Conservation (phyloP, 768 basidiomycete species). For the Amanita molliuscula region DNA sequence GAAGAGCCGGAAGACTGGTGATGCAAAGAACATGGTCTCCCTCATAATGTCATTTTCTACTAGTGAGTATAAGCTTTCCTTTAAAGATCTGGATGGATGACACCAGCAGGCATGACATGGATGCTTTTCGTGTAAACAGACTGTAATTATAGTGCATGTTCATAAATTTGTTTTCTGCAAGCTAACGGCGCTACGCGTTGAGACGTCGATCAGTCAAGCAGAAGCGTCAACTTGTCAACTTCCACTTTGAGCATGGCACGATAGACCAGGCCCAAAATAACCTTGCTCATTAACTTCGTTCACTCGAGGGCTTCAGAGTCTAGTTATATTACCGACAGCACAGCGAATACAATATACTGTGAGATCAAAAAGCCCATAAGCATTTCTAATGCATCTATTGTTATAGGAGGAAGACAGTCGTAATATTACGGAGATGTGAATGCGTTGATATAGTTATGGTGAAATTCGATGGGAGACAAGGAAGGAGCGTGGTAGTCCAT, state of each 20-base stretch:
- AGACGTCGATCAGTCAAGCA: too few relatives aligned
- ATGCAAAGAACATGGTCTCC: background rate
- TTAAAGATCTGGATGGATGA: too few relatives aligned
- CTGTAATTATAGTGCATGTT: background rate
- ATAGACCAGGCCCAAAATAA: too few relatives aligned
- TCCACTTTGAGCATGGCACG: too few relatives aligned
- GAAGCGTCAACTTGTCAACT: too few relatives aligned
- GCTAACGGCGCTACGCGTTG: too few relatives aligned
- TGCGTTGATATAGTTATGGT: background rate
- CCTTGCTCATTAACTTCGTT: too few relatives aligned
- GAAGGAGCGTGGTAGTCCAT: background rate
- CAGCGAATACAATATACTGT: background rate
- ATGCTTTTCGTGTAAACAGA: background rate
- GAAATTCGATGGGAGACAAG: background rate
- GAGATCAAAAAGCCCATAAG: background rate
- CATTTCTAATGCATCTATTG: background rate
- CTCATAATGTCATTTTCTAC: background rate
- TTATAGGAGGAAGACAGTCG: background rate
- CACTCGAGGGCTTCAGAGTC: too few relatives aligned
- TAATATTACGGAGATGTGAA: background rate
- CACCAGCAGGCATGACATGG: background rate
- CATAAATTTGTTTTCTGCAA: background rate
- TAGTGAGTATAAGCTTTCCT: background rate
- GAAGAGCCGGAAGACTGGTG: background rate
- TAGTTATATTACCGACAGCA: background rate